These are phyloP conservation scores for Scheffersomyces parashehatae DNA, from an alignment of 1,139 yeast genomes.

Conservation along the genomic window DNA sequence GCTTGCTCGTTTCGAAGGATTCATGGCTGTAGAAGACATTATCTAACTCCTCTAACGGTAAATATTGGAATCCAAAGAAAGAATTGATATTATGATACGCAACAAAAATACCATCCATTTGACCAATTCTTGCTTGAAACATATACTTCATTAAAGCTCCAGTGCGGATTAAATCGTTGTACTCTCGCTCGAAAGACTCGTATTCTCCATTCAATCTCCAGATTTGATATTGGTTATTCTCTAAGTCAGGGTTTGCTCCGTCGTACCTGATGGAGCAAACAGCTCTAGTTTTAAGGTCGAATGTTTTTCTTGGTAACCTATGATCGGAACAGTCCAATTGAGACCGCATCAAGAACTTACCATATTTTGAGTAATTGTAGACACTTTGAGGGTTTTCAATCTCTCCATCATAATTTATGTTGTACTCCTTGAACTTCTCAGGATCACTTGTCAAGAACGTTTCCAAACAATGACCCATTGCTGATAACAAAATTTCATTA, in stretches of 20 bases:
- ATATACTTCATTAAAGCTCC: slow-evolving; percentile 79
- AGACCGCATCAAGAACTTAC: slow-evolving; percentile 77
- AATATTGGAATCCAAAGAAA: slow-evolving; percentile 87
- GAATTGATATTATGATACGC: slow-evolving; percentile 84
- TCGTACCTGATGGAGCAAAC: slow-evolving; percentile 85
- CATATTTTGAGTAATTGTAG: slow-evolving; percentile 75
- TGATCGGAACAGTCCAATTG: slow-evolving; percentile 84
- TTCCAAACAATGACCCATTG: slow-evolving; percentile 80
- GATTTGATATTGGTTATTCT: slow-evolving; percentile 65
- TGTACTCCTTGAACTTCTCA: slow-evolving; percentile 41
- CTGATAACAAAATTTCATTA: slow-evolving; percentile 68
- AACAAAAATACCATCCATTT: slow-evolving; percentile 94
- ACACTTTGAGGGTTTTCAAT: slow-evolving; percentile 14
- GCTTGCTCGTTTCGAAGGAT: slow-evolving; percentile 18
- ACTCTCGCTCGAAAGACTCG: slow-evolving; percentile 82
- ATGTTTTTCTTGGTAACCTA: slow-evolving; percentile 81
- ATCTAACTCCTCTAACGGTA: slow-evolving; percentile 76
- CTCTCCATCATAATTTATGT: slow-evolving; percentile 4
- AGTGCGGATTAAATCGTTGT: slow-evolving; percentile 70
- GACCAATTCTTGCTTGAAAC: slow-evolving; percentile 90
- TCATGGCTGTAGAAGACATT: slow-evolving; percentile 30
- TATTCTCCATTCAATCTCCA: slow-evolving; percentile 58
- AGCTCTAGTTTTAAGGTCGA: slow-evolving; percentile 91
- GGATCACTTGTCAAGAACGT: slow-evolving; percentile 64
- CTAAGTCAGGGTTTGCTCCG: slow-evolving; percentile 57